Base-by-base conservation (phyloP, 2,329 filamentous ascomycete genomes). In the Colletotrichum sp. region DNA sequence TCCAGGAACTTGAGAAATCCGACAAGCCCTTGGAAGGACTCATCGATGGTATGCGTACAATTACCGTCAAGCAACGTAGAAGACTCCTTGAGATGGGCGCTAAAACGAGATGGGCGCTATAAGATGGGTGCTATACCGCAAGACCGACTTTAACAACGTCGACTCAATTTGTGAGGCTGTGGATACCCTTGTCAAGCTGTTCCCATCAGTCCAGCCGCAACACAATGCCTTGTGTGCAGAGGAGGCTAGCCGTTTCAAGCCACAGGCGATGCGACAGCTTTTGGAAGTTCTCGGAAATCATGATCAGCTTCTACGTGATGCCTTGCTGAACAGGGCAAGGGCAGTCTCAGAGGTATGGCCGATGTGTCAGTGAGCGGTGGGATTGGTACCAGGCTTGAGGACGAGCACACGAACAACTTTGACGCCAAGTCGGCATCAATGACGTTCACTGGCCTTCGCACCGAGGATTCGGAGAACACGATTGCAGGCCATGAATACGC, bases 1-100 rank as follows among this genome's bases (percentile, higher is more conserved):
- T 19, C n/a, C 19, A 44, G 39, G 39, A 44, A 44, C 19, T 44
- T 44, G 39, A 44, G 9, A n/a, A n/a, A 6, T 44, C 39, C 39
- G 39, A 12, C 39, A n/a, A 11, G 39, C 19, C 19, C 4, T 44
- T 44, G 39, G 4, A n/a, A 11, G 19, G 39, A 44, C n/a, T 49
- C 3, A 49, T 49, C n/a, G n/a, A 22, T 49, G 19, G 19, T 2
- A 22, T 49, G n/a, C 44, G 3, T 13, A 22, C n/a, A 0, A 49
- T 49, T 22, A 1, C n/a, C n/a, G 22, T 13, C 9, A 7, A 49
- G 44, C 1, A n/a, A 49, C n/a, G n/a, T 11, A 49, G n/a, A 8
- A 49, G 4, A 3, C 1, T 49, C 13, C 44, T 3, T 0, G 44
- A 49, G n/a, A 22, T 1, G 44, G 44, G 19, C 11, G 3, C 2